A percentile compares a stretch with the other conserved stretches of the same genome.
Evolutionary conservation across 2,329 filamentous ascomycete genomes (phyloP).

Genomic region (Claviceps pazoutovae): DNA sequence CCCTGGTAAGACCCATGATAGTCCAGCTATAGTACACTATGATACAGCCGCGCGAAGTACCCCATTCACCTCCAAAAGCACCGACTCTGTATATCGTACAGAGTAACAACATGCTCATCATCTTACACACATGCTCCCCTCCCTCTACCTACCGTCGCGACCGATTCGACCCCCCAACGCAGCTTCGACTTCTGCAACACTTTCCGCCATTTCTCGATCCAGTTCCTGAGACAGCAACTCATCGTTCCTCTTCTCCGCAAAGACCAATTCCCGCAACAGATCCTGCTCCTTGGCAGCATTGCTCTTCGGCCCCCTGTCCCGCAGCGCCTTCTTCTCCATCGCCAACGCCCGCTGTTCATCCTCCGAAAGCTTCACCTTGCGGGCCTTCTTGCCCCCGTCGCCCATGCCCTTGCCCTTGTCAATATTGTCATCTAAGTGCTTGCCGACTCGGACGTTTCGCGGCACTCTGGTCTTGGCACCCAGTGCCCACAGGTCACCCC

Average conservation of each 20-base stretch:
- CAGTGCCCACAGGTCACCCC: constrained; percentile 93
- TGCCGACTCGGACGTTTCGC: constrained; percentile 47
- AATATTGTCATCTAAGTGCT: constrained; percentile 24
- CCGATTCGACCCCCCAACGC: not conserved
- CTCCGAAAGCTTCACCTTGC: constrained; percentile 23
- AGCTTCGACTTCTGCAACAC: constrained; percentile 9
- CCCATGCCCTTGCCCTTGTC: too few species aligned
- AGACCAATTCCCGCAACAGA: constrained; percentile 25
- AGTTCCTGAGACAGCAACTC: constrained; percentile 17
- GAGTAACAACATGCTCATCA: too few species aligned
- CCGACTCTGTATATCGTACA: too few species aligned
- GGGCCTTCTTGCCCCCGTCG: constrained; percentile 19
- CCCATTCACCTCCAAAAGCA: too few species aligned
- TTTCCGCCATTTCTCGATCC: constrained; percentile 16
- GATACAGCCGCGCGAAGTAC: too few species aligned
- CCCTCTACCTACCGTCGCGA: not conserved
- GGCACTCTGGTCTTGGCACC: constrained; percentile 74
- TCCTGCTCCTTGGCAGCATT: constrained; percentile 24
- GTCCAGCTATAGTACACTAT: too few species aligned
- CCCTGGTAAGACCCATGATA: too few species aligned
- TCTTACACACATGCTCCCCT: too few species aligned
- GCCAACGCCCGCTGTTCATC: constrained; percentile 24
- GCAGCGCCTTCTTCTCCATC: constrained; percentile 21
- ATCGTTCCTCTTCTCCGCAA: constrained; percentile 21
- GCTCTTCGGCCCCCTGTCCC: constrained; percentile 27